Evolutionary conservation across 495 filamentous ascomycete species (phyloP).

Genomic region (Trichocladium antarcticum): DNA sequence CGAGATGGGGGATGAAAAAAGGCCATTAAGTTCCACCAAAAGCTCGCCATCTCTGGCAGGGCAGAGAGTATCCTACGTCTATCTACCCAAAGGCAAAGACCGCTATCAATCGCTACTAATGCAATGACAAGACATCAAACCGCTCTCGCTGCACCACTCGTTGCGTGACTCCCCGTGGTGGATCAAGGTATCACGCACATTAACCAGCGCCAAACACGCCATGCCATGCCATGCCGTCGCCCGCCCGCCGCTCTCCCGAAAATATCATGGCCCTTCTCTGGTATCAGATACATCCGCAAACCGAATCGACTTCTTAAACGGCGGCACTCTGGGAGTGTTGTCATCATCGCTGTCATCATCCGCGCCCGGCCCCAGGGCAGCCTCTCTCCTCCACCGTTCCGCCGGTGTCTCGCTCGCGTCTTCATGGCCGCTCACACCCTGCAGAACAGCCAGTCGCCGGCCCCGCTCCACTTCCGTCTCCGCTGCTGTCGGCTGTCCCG

Average conservation of each 20-base stretch:
- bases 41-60: too few relatives aligned
- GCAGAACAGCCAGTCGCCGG: conserved; percentile 31
- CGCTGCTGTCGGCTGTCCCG: conserved; percentile 4
- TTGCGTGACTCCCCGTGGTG: background rate
- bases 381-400: conserved; percentile 70
- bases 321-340: conserved; percentile 40
- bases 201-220: background rate
- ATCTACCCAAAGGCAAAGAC: background rate
- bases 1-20: too few relatives aligned
- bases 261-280: background rate
- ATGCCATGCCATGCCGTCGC: background rate
- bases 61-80: too few relatives aligned
- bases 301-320: conserved; percentile 32
- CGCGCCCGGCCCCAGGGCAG: conserved; percentile 58
- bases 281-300: conserved; percentile 34
- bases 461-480: conserved; percentile 36
- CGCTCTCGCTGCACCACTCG: background rate
- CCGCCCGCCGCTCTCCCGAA: background rate
- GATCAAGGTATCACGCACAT: background rate
- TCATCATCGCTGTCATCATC: conserved; percentile 55
- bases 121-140: background rate
- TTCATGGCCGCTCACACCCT: conserved; percentile 22
- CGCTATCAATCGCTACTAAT: conserved; percentile 1
- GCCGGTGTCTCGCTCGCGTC: conserved; percentile 67
- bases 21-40: too few relatives aligned